Percentiles rank a stretch among this genome's conserved stretches.
Conservation (phyloP, 139 green algal species). For the Picochlorum sp. region DNA sequence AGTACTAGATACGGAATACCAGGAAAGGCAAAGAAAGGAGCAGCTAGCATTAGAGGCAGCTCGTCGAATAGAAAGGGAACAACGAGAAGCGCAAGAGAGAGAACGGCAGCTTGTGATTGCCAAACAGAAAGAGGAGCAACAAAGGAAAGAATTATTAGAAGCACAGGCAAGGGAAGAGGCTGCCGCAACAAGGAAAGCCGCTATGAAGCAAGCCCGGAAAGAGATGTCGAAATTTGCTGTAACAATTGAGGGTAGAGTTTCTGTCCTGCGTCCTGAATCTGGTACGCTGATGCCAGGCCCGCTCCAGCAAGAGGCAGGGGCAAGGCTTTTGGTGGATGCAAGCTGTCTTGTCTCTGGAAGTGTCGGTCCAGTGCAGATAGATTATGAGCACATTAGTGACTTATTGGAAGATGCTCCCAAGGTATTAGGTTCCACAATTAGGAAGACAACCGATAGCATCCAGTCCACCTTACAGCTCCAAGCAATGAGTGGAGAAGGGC, state of each 20-base stretch:
- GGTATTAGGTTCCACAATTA: background rate
- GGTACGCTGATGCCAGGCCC: slow-evolving; percentile 18
- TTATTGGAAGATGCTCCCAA: background rate
- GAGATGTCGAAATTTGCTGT: slow-evolving; percentile 23
- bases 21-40: slow-evolving; percentile 11
- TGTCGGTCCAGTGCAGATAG: background rate
- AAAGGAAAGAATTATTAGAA: slow-evolving; percentile 5
- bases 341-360: slow-evolving; percentile 12
- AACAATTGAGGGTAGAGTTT: slow-evolving; percentile 17
- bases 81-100: slow-evolving; percentile 5
- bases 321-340: background rate
- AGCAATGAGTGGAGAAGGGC: slow-evolving; percentile 31
- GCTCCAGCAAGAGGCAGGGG: slow-evolving; percentile 7
- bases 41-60: background rate
- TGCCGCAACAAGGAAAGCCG: slow-evolving; percentile 2
- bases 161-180: slow-evolving; percentile 12
- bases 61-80: slow-evolving; percentile 6
- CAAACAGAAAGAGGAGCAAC: slow-evolving; percentile 18
- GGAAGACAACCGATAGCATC: slow-evolving; percentile 4
- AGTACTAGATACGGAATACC: slow-evolving; percentile 16
- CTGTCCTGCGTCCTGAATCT: slow-evolving; percentile 7
- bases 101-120: background rate
- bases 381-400: slow-evolving; percentile 3
- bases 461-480: slow-evolving; percentile 24
- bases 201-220: slow-evolving; percentile 8